These are phyloP conservation scores for Naumovozyma castellii DNA, from an alignment of 805 yeast species.

Conservation along the genomic window DNA sequence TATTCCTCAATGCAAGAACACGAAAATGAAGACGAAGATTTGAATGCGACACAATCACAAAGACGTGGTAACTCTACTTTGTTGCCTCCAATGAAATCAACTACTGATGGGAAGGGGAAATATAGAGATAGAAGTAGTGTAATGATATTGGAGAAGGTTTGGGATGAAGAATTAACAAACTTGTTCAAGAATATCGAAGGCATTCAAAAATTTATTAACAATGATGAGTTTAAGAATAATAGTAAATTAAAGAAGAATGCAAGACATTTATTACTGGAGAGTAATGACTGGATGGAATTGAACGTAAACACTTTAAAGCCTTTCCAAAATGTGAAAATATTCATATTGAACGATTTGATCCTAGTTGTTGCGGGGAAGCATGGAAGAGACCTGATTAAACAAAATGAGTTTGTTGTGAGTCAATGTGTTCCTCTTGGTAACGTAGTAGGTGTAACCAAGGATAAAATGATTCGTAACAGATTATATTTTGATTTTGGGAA, in stretches of 20 bases:
- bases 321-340: constrained; percentile 63
- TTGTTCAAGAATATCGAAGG: constrained; percentile 81
- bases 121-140: constrained; percentile 57
- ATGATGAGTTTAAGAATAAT: constrained; percentile 4
- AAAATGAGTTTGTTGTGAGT: constrained; percentile 49
- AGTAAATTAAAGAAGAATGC: constrained; percentile 34
- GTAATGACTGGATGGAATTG: constrained; percentile 79
- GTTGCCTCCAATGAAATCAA: constrained; percentile 16
- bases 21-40: neutral
- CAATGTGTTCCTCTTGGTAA: constrained; percentile 73
- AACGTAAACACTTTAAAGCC: constrained; percentile 81
- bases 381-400: constrained; percentile 13
- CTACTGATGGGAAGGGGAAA: constrained; percentile 1
- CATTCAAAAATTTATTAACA: constrained; percentile 65
- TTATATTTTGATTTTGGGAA: constrained; percentile 12
- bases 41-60: constrained; percentile 3
- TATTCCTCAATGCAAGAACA: constrained; percentile 11
- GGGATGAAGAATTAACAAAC: constrained; percentile 65
- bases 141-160: constrained; percentile 63
- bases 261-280: constrained; percentile 68
- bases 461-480: constrained; percentile 13
- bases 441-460: constrained; percentile 34
- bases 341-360: constrained; percentile 67
- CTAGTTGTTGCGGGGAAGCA: constrained; percentile 58
- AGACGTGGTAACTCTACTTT: constrained; percentile 8